Evolutionary conservation across 2,329 filamentous ascomycete species (phyloP).

Genomic region (Stenocarpella maydis): DNA sequence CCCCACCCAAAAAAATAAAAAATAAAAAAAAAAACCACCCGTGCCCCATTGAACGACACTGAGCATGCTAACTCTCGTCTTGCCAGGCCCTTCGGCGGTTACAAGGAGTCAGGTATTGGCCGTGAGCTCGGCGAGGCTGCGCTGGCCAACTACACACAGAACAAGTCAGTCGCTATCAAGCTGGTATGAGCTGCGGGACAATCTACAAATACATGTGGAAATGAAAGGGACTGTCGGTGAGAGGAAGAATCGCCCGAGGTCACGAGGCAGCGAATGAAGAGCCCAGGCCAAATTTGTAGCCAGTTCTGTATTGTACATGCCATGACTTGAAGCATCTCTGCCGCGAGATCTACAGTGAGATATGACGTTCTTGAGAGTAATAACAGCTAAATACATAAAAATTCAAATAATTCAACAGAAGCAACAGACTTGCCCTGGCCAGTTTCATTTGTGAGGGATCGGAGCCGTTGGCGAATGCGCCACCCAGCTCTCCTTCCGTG

Average conservation of each 20-base stretch:
- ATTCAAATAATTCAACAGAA: neutral
- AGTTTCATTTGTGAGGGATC: neutral
- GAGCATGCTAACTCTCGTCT: constrained; percentile 7
- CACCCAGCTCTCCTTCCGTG: too few species aligned
- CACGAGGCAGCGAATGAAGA: neutral
- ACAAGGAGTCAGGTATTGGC: constrained; percentile 81
- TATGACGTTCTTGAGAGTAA: neutral
- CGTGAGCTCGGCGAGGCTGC: constrained; percentile 77
- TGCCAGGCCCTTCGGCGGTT: constrained; percentile 69
- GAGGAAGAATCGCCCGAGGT: constrained; percentile 1
- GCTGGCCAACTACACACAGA: constrained; percentile 72
- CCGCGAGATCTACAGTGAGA: neutral
- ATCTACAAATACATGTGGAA: neutral
- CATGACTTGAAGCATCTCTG: neutral
- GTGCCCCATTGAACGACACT: neutral
- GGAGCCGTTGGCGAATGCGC: neutral
- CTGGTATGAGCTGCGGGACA: neutral
- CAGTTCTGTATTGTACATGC: constrained; percentile 2
- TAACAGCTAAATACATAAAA: neutral
- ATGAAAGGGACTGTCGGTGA: neutral
- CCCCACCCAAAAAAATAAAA: too few species aligned
- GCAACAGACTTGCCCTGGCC: neutral
- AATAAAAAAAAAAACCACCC: too few species aligned
- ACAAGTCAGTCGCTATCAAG: constrained; percentile 53
- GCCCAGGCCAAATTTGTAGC: neutral